A percentile compares a stretch with the other conserved stretches of the same genome.
Conservation (phyloP, 768 basidiomycete species). For the Suillus sp. region DNA sequence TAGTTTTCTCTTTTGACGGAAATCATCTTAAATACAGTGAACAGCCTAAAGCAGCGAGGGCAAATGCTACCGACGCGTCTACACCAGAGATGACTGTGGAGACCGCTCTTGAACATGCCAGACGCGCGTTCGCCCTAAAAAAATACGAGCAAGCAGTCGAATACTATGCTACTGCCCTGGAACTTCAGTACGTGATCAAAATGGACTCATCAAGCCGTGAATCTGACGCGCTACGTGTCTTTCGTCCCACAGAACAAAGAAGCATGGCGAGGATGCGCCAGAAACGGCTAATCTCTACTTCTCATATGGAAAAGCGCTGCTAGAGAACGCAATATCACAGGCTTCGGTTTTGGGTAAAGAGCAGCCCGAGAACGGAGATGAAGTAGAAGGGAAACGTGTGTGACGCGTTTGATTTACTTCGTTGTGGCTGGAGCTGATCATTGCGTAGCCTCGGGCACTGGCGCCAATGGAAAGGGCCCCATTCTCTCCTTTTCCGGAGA, state of each 20-base stretch:
- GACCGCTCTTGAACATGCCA: conserved; percentile 71
- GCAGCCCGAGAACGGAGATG: conserved; percentile 56
- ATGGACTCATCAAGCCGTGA: conserved; percentile 15
- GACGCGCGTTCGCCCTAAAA: conserved; percentile 85
- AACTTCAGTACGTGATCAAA: conserved; percentile 67
- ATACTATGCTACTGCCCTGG: conserved; percentile 81
- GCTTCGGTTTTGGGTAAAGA: conserved; percentile 90
- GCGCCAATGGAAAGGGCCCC: conserved; percentile 46
- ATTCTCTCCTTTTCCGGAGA: conserved; percentile 84
- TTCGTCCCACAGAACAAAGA: conserved; percentile 56
- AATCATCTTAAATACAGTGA: conserved; percentile 16
- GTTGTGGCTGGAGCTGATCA: conserved; percentile 11
- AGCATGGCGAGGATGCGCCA: conserved; percentile 77
- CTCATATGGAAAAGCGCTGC: conserved; percentile 87
- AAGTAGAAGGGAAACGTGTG: conserved; percentile 44
- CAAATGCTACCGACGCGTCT: conserved; percentile 29
- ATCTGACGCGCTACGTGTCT: conserved; percentile 20
- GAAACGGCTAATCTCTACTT: conserved; percentile 89
- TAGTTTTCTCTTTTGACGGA: neutral
- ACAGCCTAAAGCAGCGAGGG: conserved; percentile 3
- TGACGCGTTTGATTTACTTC: conserved; percentile 2
- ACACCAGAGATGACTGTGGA: conserved; percentile 42
- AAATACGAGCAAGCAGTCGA: conserved; percentile 88
- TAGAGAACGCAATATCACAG: conserved; percentile 90
- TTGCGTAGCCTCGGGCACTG: conserved; percentile 35